These are phyloP conservation scores for Aspergillus tamarii DNA, from an alignment of 2,329 filamentous ascomycete species.

Conservation along the genomic window DNA sequence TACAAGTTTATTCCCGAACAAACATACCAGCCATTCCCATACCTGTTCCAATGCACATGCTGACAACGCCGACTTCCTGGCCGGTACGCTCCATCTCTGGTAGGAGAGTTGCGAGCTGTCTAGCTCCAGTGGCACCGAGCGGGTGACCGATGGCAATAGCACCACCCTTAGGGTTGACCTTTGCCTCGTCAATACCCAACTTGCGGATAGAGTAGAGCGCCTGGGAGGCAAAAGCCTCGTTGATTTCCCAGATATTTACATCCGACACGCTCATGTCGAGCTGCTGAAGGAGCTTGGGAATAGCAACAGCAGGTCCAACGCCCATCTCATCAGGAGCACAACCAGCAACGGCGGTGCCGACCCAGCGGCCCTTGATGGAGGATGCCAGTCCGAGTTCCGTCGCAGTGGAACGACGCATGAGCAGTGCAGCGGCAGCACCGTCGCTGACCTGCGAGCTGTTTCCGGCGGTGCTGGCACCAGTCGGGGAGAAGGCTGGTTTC, in stretches of 20 bases:
- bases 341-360: conserved; percentile 73
- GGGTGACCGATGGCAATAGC: conserved; percentile 95
- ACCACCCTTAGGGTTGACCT: conserved; percentile 88
- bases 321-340: conserved; percentile 94
- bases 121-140: conserved; percentile 82
- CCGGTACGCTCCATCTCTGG: conserved; percentile 67
- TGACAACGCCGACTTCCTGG: conserved; percentile 79
- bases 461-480: conserved; percentile 80
- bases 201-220: conserved; percentile 71
- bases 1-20: conserved; percentile 59
- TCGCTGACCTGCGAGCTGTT: conserved; percentile 86
- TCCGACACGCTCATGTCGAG: conserved; percentile 70
- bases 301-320: conserved; percentile 81
- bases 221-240: conserved; percentile 74
- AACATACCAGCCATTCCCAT: conserved; percentile 75
- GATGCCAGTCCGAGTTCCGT: conserved; percentile 69
- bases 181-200: conserved; percentile 61
- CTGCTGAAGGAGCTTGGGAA: conserved; percentile 75
- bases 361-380: conserved; percentile 80
- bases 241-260: conserved; percentile 88
- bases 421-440: conserved; percentile 78
- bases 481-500: conserved; percentile 80
- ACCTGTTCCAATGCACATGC: conserved; percentile 87
- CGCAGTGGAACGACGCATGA: conserved; percentile 84
- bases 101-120: conserved; percentile 77